Base-by-base conservation (phyloP, 495 filamentous ascomycete genomes). In the Hyaloscypha bicolor region DNA sequence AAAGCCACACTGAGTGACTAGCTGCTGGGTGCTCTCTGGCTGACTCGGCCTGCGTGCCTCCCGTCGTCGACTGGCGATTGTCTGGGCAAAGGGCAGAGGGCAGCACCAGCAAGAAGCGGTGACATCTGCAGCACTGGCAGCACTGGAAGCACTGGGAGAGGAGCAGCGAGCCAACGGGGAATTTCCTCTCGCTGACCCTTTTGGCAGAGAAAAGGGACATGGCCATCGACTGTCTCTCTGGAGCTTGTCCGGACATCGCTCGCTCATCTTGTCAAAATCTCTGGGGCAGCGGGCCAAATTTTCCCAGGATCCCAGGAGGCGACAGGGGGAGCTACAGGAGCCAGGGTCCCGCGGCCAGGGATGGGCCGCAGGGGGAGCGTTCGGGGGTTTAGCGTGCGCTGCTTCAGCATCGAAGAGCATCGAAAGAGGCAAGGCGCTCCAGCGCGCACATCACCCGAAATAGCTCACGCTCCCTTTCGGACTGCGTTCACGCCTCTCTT, bases 1-100 rank as follows among this genome's bases (percentile, higher is more conserved):
- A 62, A 48, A 62, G 59, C 33, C 32, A 48, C 33, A 62, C 11
- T 19, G 42, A 3, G 42, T 19, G 16, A 48, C 42, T 48, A 48
- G 16, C 42, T 11, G 16, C 11, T 14, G 16, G 42, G 0, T 16
- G 16, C 11, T 19, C 4, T 14, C 42, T 48, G 4, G 9, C 11
- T 48, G 11, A 48, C 42, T 48, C 11, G 42, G 12, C 3, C 42
- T 48, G 42, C 11, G 11, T 16, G 42, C 4, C 42, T 48, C 42
- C 42, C 35, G 35, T 12, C 35, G 35, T 37, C 35, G 35, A 37
- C 1, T 25, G 25, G 25, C 25, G 25, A 25, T n/a, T n/a, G n/a
- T n/a, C n/a, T n/a, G 25, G 25, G 25, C 25, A 25, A 2, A 25
- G 25, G 25, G 2, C 25, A 25, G 35, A 37, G 35, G 12, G 35